Evolutionary conservation across 768 basidiomycete genomes (phyloP).

Genomic region (Tricholoma flavovirens): DNA sequence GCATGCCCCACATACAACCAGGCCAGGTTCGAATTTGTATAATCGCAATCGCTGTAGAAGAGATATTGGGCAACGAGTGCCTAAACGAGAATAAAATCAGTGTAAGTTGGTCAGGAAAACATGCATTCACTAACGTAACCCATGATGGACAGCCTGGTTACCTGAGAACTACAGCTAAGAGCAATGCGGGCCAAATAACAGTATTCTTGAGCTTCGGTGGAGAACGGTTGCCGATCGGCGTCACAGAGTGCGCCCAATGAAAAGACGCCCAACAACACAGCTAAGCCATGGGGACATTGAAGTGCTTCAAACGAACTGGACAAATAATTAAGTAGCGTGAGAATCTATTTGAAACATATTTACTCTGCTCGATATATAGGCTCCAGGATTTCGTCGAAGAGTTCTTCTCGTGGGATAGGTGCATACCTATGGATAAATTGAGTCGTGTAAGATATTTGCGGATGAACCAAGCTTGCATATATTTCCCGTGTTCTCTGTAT

Average conservation of each 20-base stretch:
- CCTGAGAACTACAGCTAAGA: constrained; percentile 43
- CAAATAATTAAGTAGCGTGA: background rate
- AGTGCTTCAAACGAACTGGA: constrained; percentile 33
- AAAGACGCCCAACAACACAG: constrained; percentile 62
- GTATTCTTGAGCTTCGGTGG: constrained; percentile 54
- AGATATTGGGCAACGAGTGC: constrained; percentile 46
- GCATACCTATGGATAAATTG: constrained; percentile 37
- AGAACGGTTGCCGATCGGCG: constrained; percentile 38
- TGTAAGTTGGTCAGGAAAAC: background rate
- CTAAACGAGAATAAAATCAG: constrained; percentile 12
- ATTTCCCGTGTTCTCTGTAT: constrained; percentile 59
- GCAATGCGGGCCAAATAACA: constrained; percentile 53
- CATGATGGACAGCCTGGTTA: constrained; percentile 52
- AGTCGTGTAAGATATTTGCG: background rate
- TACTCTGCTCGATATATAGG: constrained; percentile 51
- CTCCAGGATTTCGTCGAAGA: constrained; percentile 52
- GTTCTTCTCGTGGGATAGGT: constrained; percentile 45
- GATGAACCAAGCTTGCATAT: constrained; percentile 38
- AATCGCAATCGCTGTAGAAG: constrained; percentile 49
- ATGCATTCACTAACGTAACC: constrained; percentile 38
- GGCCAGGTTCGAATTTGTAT: constrained; percentile 37
- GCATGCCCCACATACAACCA: constrained; percentile 59
- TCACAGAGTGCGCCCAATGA: constrained; percentile 64
- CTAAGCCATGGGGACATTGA: constrained; percentile 45
- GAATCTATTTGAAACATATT: background rate